Evolutionary conservation across 2,329 filamentous ascomycete genomes (phyloP).

Genomic region (Sclerotinia minor): DNA sequence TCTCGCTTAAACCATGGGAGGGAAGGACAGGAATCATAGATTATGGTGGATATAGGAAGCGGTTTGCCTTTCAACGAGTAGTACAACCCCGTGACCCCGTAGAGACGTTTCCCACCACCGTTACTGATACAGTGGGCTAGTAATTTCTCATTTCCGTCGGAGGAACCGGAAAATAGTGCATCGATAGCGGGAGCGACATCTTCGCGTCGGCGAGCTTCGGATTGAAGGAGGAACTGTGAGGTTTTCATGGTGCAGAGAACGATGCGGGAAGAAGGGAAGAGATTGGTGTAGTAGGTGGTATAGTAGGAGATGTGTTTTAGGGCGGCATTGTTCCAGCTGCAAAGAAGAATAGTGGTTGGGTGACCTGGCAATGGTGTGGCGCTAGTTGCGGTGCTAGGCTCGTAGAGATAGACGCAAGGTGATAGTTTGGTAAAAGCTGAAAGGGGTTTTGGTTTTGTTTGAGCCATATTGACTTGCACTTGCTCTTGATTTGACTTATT

Average conservation of each 20-base stretch:
- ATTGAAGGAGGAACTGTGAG: slow-evolving; percentile 47
- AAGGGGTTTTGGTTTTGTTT: slow-evolving; percentile 33
- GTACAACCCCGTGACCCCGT: slow-evolving; percentile 30
- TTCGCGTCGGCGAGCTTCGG: slow-evolving; percentile 30
- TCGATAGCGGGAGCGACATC: slow-evolving; percentile 41
- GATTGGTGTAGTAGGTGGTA: slow-evolving; percentile 50
- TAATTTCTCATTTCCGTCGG: slow-evolving; percentile 41
- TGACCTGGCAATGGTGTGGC: slow-evolving; percentile 1
- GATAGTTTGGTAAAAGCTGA: slow-evolving; percentile 35
- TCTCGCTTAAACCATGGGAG: slow-evolving; percentile 37
- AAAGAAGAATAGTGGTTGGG: slow-evolving; percentile 50
- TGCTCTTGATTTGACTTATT: background rate
- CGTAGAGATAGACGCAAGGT: slow-evolving; percentile 31
- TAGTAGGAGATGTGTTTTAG: slow-evolving; percentile 59
- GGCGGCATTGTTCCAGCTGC: slow-evolving; percentile 58
- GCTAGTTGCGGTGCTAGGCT: slow-evolving; percentile 19
- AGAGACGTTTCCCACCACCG: slow-evolving; percentile 49
- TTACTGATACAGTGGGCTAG: slow-evolving; percentile 59
- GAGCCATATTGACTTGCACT: slow-evolving; percentile 4
- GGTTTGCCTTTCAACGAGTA: slow-evolving; percentile 26
- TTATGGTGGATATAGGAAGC: slow-evolving; percentile 27
- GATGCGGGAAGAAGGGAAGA: slow-evolving; percentile 53
- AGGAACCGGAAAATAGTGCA: slow-evolving; percentile 29
- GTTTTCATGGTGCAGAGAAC: slow-evolving; percentile 53
- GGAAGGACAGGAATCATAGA: slow-evolving; percentile 36